Percentiles rank a stretch among this genome's conserved stretches.
phyloP scores from a whole-genome alignment of 2,329 filamentous ascomycete genomes.

The Cylindrodendrum hubeiense region DNA sequence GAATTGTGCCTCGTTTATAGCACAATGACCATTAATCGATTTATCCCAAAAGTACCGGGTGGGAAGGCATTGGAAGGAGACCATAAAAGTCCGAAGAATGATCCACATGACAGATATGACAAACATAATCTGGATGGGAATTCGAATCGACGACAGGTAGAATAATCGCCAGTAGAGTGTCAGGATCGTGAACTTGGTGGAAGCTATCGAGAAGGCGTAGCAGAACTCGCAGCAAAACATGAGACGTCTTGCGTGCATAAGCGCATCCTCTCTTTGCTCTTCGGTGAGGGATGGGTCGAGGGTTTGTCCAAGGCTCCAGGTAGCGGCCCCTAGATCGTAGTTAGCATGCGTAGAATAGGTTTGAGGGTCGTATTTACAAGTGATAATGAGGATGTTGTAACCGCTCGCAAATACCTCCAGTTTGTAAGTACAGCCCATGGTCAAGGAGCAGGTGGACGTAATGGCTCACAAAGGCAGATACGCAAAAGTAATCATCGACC shows the following conservation, averaged over 20 bases:
- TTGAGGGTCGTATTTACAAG: slow-evolving; percentile 26
- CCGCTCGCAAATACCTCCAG: slow-evolving; percentile 31
- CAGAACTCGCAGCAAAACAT: slow-evolving; percentile 27
- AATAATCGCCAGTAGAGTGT: slow-evolving; percentile 49
- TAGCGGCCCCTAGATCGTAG: slow-evolving; percentile 26
- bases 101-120: slow-evolving; percentile 41
- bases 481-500: slow-evolving; percentile 38
- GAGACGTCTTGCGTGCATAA: slow-evolving; percentile 30
- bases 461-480: slow-evolving; percentile 35
- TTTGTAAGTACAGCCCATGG: background rate
- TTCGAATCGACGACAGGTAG: slow-evolving; percentile 40
- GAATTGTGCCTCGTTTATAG: slow-evolving; percentile 46
- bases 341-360: background rate
- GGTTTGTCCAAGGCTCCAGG: slow-evolving; percentile 35
- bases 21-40: slow-evolving; percentile 44
- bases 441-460: too few species aligned
- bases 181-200: slow-evolving; percentile 45
- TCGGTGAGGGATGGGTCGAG: slow-evolving; percentile 20
- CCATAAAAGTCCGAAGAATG: slow-evolving; percentile 46
- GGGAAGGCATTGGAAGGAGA: slow-evolving; percentile 50
- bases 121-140: slow-evolving; percentile 43
- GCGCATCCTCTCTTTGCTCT: slow-evolving; percentile 19
- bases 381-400: slow-evolving; percentile 32
- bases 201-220: slow-evolving; percentile 44
- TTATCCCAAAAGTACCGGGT: slow-evolving; percentile 50